Evolutionary conservation across 805 yeast genomes (phyloP).

Genomic region (Metschnikowia proteae): DNA sequence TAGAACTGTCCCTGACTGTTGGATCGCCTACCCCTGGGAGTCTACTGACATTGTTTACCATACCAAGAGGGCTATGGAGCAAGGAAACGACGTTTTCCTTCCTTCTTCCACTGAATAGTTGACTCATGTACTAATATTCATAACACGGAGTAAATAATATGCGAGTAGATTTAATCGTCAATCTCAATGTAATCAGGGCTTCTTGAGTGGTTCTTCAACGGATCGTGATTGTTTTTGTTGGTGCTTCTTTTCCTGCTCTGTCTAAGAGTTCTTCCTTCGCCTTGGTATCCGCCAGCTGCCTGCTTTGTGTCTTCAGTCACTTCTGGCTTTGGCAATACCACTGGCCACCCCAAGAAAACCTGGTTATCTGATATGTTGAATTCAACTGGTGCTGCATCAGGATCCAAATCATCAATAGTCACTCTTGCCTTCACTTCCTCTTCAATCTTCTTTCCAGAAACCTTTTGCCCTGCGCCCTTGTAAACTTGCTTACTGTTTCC

Average conservation of each 20-base stretch:
- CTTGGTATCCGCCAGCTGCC: constrained; percentile 40
- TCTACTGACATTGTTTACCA: constrained; percentile 77
- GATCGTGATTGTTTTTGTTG: constrained; percentile 34
- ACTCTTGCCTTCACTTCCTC: constrained; percentile 21
- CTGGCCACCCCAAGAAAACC: constrained; percentile 90
- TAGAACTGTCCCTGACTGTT: constrained; percentile 65
- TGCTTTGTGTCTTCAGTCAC: constrained; percentile 24
- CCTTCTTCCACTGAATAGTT: constrained; percentile 26
- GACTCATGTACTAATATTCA: not conserved
- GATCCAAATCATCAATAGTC: constrained; percentile 43
- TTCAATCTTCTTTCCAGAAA: constrained; percentile 54
- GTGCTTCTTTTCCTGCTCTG: constrained; percentile 69
- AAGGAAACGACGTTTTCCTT: constrained; percentile 62
- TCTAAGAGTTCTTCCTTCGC: constrained; percentile 75
- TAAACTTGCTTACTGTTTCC: constrained; percentile 32
- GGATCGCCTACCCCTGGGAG: constrained; percentile 94
- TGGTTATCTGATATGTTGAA: constrained; percentile 77
- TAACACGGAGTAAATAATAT: not conserved
- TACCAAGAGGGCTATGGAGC: constrained; percentile 58
- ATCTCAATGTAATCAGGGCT: constrained; percentile 82
- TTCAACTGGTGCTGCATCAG: constrained; percentile 66
- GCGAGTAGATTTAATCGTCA: constrained; percentile 35
- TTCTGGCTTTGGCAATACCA: constrained; percentile 42
- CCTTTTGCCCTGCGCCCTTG: constrained; percentile 62
- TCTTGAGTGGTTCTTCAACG: constrained; percentile 59